These are phyloP conservation scores for Thecaphora thlaspeos DNA, from an alignment of 1,284 basidiomycete genomes.

Conservation along the genomic window DNA sequence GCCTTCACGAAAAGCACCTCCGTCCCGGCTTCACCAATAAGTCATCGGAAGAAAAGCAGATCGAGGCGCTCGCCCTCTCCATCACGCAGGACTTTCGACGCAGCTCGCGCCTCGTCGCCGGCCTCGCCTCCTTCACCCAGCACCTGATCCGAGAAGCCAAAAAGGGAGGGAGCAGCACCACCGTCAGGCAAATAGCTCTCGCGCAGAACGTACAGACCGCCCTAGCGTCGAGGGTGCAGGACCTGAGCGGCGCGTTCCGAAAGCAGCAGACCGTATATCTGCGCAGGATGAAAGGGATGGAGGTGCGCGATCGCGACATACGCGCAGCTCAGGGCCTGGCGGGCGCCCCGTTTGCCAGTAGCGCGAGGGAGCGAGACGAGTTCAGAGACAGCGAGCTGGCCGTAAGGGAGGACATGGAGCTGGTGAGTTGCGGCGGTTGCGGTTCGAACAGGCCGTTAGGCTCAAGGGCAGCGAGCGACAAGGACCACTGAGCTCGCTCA, in stretches of 20 bases:
- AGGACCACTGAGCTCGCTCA: no score
- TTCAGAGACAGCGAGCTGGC: slow-evolving; percentile 41
- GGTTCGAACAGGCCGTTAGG: no score
- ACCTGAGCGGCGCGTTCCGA: slow-evolving; percentile 85
- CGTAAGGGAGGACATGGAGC: slow-evolving; percentile 50
- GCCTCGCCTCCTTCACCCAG: slow-evolving; percentile 56
- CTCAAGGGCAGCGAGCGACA: no score
- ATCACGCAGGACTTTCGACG: slow-evolving; percentile 66
- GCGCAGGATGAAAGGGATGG: slow-evolving; percentile 72
- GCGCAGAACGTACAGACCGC: slow-evolving; percentile 96
- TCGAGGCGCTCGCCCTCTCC: slow-evolving; percentile 78
- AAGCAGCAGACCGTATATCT: slow-evolving; percentile 98
- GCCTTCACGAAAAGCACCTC: slow-evolving; percentile 90
- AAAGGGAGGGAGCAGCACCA: slow-evolving; percentile 30
- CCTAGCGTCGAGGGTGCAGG: slow-evolving; percentile 89
- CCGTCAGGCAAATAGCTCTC: slow-evolving; percentile 58
- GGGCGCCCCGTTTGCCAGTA: slow-evolving; percentile 3
- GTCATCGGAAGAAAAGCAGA: slow-evolving; percentile 86
- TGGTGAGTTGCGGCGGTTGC: slow-evolving; percentile 36
- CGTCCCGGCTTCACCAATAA: slow-evolving; percentile 95
- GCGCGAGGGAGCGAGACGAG: slow-evolving; percentile 4
- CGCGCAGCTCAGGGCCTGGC: slow-evolving; percentile 21
- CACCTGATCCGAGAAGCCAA: slow-evolving; percentile 62
- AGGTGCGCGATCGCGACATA: slow-evolving; percentile 45
- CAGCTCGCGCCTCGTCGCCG: slow-evolving; percentile 37